Evolutionary conservation across 2,329 filamentous ascomycete genomes (phyloP), one percentile per base, ranked within the genome.

Genomic region (Didymella keratinophila): DNA sequence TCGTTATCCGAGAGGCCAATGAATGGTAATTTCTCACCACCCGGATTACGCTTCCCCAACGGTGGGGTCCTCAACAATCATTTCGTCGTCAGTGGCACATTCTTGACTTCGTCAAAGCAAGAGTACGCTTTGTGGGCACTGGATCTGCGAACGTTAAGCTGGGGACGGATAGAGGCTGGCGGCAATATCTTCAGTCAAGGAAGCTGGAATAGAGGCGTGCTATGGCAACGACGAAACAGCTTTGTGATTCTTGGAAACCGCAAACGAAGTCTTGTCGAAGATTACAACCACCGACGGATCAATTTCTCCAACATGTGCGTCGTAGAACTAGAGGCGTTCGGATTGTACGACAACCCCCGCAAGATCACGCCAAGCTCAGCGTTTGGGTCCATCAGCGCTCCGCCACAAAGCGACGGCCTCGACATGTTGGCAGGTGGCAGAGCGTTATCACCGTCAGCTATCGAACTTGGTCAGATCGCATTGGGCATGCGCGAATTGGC

Each of bases 241-340:
- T 99, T 98, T 79, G 93, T 98, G 32, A 94, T 99, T 63, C 83
- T 99, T 36, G 95, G 95, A 45, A 96, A 97, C 76, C 87, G 95
- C 36, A 97, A 96, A 77, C 84, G 95, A 62, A 97, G 91, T 67
- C 83, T 99, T 30, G 94, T 98, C 0, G 94, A 99, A 68, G 95
- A 99, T 76, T 99, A 99, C 78, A 98, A 98, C 74, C 95, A 98
- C 72, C 90, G 95, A 11, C 89, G 95, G 25, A 96, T 99, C 78
- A 99, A 99, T 77, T 99, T 98, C 75, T 91, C 91, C 10, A 96
- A 99, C 72, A 88, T 98, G 27, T 98, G 95, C 76, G 90, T 98
- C 84, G 94, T 99, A 9, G 95, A 99, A 77, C 83, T 99, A 11
- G 95, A 99, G 74, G 93, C 95, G 0, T 99, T 98, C 80, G 95